Conservation (phyloP, 495 filamentous ascomycete species). For the Annulohypoxylon nitens region DNA sequence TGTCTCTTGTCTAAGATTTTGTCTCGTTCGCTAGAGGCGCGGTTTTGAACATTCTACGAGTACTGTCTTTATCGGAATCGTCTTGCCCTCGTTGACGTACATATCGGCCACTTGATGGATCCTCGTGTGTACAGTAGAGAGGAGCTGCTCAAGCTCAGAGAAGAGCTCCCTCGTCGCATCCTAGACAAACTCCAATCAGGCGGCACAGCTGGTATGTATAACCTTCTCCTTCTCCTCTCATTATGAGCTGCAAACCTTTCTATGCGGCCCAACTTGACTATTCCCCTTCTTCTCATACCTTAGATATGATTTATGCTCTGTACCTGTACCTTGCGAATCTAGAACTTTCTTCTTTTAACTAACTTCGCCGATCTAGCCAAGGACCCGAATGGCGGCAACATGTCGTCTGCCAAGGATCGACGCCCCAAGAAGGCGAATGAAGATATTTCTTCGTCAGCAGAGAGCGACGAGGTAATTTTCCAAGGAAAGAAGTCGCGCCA, state of each 20-base stretch:
- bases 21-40: background rate
- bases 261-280: background rate
- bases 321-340: background rate
- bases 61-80: conserved; percentile 24
- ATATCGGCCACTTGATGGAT: conserved; percentile 51
- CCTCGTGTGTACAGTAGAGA: conserved; percentile 51
- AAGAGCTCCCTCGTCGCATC: conserved; percentile 4
- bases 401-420: conserved; percentile 19
- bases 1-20: conserved; percentile 41
- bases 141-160: conserved; percentile 56
- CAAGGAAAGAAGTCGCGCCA: conserved; percentile 44
- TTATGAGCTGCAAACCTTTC: background rate
- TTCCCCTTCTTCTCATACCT: background rate
- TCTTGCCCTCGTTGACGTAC: conserved; percentile 54
- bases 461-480: conserved; percentile 43
- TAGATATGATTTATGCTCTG: background rate
- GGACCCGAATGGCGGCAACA: conserved; percentile 11
- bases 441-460: conserved; percentile 39
- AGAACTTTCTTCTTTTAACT: conserved; percentile 2
- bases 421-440: conserved; percentile 40
- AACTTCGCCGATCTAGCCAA: conserved; percentile 37
- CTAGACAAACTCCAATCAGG: conserved; percentile 45
- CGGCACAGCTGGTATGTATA: conserved; percentile 54
- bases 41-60: conserved; percentile 49
- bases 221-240: background rate